A percentile compares a stretch with the other conserved stretches of the same genome.
Evolutionary conservation across 1,284 basidiomycete species (phyloP).

Genomic region (Boletellus dicymbophilus): DNA sequence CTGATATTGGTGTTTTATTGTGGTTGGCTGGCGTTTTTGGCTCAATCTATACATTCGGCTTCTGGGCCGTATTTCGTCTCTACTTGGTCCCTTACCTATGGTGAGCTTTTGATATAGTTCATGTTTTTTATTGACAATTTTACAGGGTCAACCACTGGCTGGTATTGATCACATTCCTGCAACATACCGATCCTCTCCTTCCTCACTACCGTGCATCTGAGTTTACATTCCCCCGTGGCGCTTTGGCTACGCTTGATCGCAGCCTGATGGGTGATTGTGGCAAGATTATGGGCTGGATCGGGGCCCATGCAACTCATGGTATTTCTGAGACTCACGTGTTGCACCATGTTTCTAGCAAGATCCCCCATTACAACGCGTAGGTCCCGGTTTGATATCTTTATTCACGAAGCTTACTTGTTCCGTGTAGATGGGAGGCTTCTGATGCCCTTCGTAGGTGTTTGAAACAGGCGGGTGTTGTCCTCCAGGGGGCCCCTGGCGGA

Average conservation of each 20-base stretch:
- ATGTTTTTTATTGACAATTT: slow-evolving; percentile 1
- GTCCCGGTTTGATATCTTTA: slow-evolving; percentile 17
- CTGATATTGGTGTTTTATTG: slow-evolving; percentile 82
- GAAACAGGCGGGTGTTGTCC: slow-evolving; percentile 56
- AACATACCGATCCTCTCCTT: slow-evolving; percentile 95
- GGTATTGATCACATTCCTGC: slow-evolving; percentile 92
- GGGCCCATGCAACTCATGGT: slow-evolving; percentile 78
- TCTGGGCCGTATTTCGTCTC: slow-evolving; percentile 76
- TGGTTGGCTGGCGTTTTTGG: slow-evolving; percentile 66
- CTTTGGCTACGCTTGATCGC: slow-evolving; percentile 93
- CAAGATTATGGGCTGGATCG: slow-evolving; percentile 73
- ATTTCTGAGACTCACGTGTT: slow-evolving; percentile 94
- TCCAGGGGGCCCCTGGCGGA: slow-evolving; percentile 68
- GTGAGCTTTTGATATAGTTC: slow-evolving; percentile 38
- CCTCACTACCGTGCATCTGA: slow-evolving; percentile 92
- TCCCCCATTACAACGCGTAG: slow-evolving; percentile 88
- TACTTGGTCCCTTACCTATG: slow-evolving; percentile 93
- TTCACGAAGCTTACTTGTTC: slow-evolving; percentile 1
- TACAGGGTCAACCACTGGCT: slow-evolving; percentile 84
- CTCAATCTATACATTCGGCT: slow-evolving; percentile 68
- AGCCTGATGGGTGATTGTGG: slow-evolving; percentile 83
- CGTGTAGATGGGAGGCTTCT: slow-evolving; percentile 83
- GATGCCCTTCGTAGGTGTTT: slow-evolving; percentile 86
- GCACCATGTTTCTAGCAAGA: slow-evolving; percentile 92
- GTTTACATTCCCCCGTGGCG: slow-evolving; percentile 96